These are phyloP conservation scores for Geotrichum australiense DNA, from an alignment of 1,139 yeast species.

Conservation along the genomic window DNA sequence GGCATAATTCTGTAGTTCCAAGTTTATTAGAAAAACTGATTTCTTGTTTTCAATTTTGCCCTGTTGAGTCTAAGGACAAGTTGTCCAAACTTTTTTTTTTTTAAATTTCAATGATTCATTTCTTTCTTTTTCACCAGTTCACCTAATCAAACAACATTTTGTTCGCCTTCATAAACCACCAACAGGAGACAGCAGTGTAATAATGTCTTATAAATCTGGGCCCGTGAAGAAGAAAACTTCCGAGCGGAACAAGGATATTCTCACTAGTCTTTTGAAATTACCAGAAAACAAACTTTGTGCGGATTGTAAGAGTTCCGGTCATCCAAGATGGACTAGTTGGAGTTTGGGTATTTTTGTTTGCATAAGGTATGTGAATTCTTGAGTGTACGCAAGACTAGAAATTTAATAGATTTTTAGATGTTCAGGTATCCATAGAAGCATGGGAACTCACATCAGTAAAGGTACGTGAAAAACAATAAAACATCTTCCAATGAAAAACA, in stretches of 20 bases:
- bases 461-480: constrained; percentile 21
- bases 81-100: constrained; percentile 1
- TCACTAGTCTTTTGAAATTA: constrained; percentile 67
- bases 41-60: no score
- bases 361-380: constrained; percentile 37
- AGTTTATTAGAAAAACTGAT: not conserved
- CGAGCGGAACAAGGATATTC: constrained; percentile 56
- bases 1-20: not conserved
- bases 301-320: constrained; percentile 81
- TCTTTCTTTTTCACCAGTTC: not conserved
- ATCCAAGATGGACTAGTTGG: constrained; percentile 99
- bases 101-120: not conserved
- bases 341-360: constrained; percentile 87
- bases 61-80: not conserved
- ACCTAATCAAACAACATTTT: no score
- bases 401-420: constrained; percentile 40
- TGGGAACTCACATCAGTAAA: constrained; percentile 80
- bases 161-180: not conserved
- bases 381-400: not conserved
- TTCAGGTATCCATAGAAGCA: constrained; percentile 89
- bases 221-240: constrained; percentile 17
- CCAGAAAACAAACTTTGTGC: constrained; percentile 74
- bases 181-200: no score
- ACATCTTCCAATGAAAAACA: not conserved
- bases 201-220: constrained; percentile 13